Base-by-base conservation (phyloP, 257 asterid species). In the Salvia hispanica region DNA sequence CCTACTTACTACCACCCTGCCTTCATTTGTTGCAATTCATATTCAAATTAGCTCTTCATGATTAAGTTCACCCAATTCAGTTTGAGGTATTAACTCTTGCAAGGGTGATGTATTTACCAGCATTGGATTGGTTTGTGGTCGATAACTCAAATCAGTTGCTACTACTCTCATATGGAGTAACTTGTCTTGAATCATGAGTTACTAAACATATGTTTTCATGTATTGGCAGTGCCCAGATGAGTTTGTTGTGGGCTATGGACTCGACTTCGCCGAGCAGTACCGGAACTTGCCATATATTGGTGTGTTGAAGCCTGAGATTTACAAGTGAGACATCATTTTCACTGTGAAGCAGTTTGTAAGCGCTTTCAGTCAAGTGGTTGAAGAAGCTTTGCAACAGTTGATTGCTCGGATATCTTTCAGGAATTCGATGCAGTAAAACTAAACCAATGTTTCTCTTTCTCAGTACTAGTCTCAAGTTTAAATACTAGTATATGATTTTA, bases 241-340 rank as follows among this genome's bases (percentile, higher is more conserved):
- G 58, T 93, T 90, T 45, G 95, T 93, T 50, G 97, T 93, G 76
- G 99, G 99, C 70, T 93, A 88, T 71, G 99, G 99, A 13, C 53
- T 90, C 58, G 99, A 93, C 78, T 86, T 81, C 62, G 91, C 82
- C 2, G 99, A 90, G 84, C 74, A 59, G 71, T 93, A 90, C 79
- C 78, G 99, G 77, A 93, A 93, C 85, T 84, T 90, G 83, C 95
- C 99, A 12, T 88, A 77, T 65, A 79, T 88, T 67, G 99, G 96
- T 12, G 82, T 86, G 13, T 72, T 90, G 83, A 90, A 88, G 87
- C 94, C 98, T 50, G 95, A 90, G 57, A 21, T 90, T 53, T 85
- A 86, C 85, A 50, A 75, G 64, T 81, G 77, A 80, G 73, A 33
- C 5, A 37, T 33, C 73, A 4, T 50, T 62, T 43, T 50, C 0